Conservation (phyloP, 768 basidiomycete genomes). For the Tricholoma saponaceum region DNA sequence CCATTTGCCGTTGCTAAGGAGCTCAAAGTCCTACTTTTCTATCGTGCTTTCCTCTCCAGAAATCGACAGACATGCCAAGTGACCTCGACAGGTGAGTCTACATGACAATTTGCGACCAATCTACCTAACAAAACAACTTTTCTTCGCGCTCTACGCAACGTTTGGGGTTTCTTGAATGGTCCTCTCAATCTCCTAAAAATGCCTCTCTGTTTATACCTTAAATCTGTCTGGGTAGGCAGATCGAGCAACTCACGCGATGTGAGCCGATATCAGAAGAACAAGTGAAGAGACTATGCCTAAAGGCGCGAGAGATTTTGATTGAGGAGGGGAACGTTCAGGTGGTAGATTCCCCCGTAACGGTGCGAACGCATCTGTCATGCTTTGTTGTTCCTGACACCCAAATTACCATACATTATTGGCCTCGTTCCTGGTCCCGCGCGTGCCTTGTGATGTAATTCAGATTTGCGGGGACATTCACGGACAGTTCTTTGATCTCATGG, state of each 20-base stretch:
- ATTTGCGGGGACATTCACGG: slow-evolving; percentile 97
- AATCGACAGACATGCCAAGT: slow-evolving; percentile 16
- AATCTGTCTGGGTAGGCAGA: slow-evolving; percentile 59
- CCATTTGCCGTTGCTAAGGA: not conserved
- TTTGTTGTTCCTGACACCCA: slow-evolving; percentile 6
- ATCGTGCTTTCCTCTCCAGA: not conserved
- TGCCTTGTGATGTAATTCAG: slow-evolving; percentile 28
- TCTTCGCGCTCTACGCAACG: not conserved
- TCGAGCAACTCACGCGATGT: slow-evolving; percentile 89
- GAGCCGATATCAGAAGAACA: slow-evolving; percentile 95
- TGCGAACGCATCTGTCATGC: slow-evolving; percentile 35
- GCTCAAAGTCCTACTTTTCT: not conserved
- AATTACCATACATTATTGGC: slow-evolving; percentile 11
- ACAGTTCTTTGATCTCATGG: slow-evolving; percentile 95
- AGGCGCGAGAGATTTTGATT: slow-evolving; percentile 93
- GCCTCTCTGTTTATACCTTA: not conserved
- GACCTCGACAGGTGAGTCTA: slow-evolving; percentile 20
- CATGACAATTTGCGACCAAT: not conserved
- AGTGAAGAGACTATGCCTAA: slow-evolving; percentile 92
- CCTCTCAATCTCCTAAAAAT: not conserved
- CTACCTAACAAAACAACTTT: not conserved
- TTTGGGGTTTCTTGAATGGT: not conserved
- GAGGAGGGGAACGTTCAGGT: slow-evolving; percentile 95
- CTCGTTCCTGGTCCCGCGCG: not conserved
- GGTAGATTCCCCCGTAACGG: slow-evolving; percentile 94